These are phyloP conservation scores for Poa annua DNA, from an alignment of 176 grass and related monocot genomes.

Conservation along the genomic window DNA sequence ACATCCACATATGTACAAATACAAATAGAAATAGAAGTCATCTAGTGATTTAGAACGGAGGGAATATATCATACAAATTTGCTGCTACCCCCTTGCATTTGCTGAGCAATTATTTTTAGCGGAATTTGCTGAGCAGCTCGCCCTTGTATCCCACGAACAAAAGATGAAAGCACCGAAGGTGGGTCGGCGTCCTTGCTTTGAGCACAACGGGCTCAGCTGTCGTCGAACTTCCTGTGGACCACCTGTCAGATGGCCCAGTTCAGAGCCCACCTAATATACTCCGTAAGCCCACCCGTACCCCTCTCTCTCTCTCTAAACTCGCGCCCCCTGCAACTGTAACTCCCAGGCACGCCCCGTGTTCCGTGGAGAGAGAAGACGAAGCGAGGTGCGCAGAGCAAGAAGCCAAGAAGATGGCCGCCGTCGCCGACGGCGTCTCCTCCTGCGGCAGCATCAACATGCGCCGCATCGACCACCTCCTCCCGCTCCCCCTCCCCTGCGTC, in stretches of 20 bases:
- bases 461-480: constrained; percentile 33
- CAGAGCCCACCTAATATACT: background rate
- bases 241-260: constrained; percentile 17
- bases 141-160: background rate
- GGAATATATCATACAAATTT: too few relatives aligned
- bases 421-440: constrained; percentile 43
- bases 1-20: too few relatives aligned
- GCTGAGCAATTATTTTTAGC: too few relatives aligned
- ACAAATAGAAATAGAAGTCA: too few relatives aligned
- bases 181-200: too few relatives aligned
- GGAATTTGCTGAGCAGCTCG: too few relatives aligned
- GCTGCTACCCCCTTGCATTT: too few relatives aligned
- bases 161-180: background rate
- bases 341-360: background rate
- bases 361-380: background rate
- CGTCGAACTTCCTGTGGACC: background rate
- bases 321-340: constrained; percentile 48
- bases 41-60: too few relatives aligned
- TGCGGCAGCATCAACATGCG: constrained; percentile 52
- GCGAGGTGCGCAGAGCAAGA: constrained; percentile 39
- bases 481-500: constrained; percentile 46
- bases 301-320: background rate
- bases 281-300: background rate
- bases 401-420: constrained; percentile 47
- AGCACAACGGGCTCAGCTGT: background rate